Conservation (phyloP, 345 rosid species). For the Gossypium mustelinum region DNA sequence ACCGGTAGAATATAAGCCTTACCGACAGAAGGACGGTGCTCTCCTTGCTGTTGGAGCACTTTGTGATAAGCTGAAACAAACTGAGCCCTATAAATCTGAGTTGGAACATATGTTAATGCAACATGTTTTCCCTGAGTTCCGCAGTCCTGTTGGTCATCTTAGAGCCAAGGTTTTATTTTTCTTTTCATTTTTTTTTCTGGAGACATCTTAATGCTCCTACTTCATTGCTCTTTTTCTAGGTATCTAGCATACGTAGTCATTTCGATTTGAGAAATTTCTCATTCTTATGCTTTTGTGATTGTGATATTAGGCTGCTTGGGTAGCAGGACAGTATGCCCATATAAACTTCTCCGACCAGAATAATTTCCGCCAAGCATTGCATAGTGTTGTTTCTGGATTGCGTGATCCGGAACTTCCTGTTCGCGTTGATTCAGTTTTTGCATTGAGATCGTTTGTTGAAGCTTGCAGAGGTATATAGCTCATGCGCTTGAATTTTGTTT, state of each 20-base stretch:
- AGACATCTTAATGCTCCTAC: background rate
- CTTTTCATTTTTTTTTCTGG: background rate
- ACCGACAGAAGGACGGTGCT: conserved; percentile 95
- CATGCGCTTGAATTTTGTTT: background rate
- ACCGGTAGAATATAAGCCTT: conserved; percentile 66
- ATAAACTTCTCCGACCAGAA: conserved; percentile 74
- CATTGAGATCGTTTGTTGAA: conserved; percentile 89
- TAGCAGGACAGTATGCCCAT: conserved; percentile 95
- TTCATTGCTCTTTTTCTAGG: background rate
- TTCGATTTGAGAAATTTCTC: background rate
- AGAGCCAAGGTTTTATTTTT: conserved; percentile 76
- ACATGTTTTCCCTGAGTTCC: conserved; percentile 96
- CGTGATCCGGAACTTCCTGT: conserved; percentile 96
- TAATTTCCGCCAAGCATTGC: conserved; percentile 79
- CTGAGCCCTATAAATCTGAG: conserved; percentile 88
- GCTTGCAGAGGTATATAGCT: conserved; percentile 71
- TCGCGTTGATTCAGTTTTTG: conserved; percentile 98
- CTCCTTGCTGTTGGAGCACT: conserved; percentile 97
- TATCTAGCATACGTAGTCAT: background rate
- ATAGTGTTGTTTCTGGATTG: conserved; percentile 85
- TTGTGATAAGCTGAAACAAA: conserved; percentile 93
- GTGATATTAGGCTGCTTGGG: conserved; percentile 87
- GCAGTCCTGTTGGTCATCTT: conserved; percentile 91
- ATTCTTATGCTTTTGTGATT: background rate
- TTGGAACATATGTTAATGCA: conserved; percentile 93